These are phyloP conservation scores for Vigna trinervia DNA, from an alignment of 306 rosid species.

Conservation along the genomic window DNA sequence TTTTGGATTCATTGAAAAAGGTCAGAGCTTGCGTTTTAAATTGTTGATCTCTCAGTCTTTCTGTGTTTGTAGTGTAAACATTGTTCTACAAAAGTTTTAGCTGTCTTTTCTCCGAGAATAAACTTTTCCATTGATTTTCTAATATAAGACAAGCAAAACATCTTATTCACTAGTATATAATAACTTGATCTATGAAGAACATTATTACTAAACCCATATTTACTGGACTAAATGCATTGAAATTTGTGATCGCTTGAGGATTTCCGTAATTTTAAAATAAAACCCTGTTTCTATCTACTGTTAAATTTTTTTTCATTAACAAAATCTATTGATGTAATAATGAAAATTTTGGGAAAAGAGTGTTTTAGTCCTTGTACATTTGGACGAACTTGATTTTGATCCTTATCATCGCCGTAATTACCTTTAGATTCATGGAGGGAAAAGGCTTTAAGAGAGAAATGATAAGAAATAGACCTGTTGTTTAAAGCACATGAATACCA, in stretches of 20 bases:
- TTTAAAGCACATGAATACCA: conserved; percentile 1
- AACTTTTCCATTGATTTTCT: not conserved
- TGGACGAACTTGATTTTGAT: no score
- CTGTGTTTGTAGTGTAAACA: not conserved
- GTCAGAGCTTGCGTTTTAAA: conserved; percentile 49
- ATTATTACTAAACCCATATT: not conserved
- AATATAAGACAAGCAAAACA: not conserved
- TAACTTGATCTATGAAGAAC: not conserved
- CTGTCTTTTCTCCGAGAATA: not conserved
- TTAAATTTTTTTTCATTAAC: not conserved
- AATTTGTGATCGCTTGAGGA: not conserved
- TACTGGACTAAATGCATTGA: not conserved
- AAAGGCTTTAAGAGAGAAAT: not conserved
- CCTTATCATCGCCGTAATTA: not conserved
- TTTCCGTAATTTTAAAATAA: not conserved
- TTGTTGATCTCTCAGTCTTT: not conserved
- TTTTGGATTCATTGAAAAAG: conserved; percentile 85
- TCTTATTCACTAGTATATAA: not conserved
- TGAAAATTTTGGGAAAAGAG: not conserved
- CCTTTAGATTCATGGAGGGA: not conserved
- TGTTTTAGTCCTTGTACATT: no score
- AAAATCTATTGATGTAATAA: not conserved
- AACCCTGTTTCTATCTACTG: not conserved
- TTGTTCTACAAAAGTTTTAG: not conserved
- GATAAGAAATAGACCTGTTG: not conserved